phyloP scores from a whole-genome alignment of 805 yeast genomes.

The Kluyveromyces lactis region DNA sequence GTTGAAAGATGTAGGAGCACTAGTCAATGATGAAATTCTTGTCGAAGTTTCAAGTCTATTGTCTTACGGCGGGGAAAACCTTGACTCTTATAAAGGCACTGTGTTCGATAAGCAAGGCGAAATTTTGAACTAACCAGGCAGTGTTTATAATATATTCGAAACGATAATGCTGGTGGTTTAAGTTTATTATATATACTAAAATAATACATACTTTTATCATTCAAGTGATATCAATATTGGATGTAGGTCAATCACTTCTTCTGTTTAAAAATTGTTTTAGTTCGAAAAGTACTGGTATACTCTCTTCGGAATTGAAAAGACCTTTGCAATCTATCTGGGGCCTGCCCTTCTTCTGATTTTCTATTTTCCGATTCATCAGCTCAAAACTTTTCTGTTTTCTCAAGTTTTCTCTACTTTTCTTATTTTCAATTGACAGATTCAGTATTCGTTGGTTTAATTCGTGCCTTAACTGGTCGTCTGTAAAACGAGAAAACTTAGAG shows the following conservation, averaged over 20 bases:
- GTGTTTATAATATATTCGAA: no score
- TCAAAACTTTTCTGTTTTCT: slow-evolving; percentile 27
- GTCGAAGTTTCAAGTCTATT: slow-evolving; percentile 75
- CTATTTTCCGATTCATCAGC: slow-evolving; percentile 8
- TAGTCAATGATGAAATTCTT: slow-evolving; percentile 35
- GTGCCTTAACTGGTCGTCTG: slow-evolving; percentile 24
- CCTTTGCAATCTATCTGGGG: slow-evolving; percentile 8
- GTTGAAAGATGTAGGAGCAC: slow-evolving; percentile 66
- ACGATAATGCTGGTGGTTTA: no score
- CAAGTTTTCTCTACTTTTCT: slow-evolving; percentile 19
- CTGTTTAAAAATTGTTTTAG: slow-evolving; percentile 13
- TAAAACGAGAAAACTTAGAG: slow-evolving; percentile 9
- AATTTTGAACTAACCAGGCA: neutral
- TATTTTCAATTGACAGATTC: slow-evolving; percentile 25
- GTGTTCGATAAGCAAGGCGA: slow-evolving; percentile 20
- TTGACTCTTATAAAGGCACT: slow-evolving; percentile 47
- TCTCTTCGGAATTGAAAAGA: slow-evolving; percentile 21
- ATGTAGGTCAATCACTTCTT: neutral
- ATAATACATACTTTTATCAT: neutral
- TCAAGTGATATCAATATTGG: no score
- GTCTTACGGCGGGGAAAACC: slow-evolving; percentile 70
- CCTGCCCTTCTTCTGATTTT: slow-evolving; percentile 12
- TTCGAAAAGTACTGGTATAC: slow-evolving; percentile 26
- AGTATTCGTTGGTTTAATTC: slow-evolving; percentile 23
- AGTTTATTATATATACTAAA: slow-evolving; percentile 4